Percentiles rank a stretch among this genome's conserved stretches.
Evolutionary conservation across 257 asterid species (phyloP).

Genomic region (Fraxinus quadrangulata): DNA sequence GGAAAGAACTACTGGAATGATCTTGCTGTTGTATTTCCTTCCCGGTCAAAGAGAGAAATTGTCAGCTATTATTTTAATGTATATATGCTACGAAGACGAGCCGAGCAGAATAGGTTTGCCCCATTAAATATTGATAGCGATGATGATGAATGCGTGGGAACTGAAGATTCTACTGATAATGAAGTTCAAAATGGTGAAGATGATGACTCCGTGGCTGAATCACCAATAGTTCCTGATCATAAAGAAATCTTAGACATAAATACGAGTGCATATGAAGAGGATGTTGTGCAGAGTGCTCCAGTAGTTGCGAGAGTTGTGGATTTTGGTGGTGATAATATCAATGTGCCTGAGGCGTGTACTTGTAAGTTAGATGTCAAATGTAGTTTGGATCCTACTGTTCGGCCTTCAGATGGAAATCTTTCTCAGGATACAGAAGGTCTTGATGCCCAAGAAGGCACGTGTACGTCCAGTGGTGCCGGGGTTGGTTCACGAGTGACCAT

Average conservation of each 20-base stretch:
- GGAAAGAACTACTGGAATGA: constrained; percentile 43
- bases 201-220: constrained; percentile 34
- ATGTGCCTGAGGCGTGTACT: constrained; percentile 1
- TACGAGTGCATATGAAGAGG: constrained; percentile 15
- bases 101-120: constrained; percentile 44
- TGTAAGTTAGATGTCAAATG: not conserved
- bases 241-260: constrained; percentile 18
- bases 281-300: constrained; percentile 9
- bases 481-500: constrained; percentile 15
- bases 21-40: constrained; percentile 37
- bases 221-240: constrained; percentile 24
- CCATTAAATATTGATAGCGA: constrained; percentile 41
- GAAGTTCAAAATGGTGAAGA: constrained; percentile 29
- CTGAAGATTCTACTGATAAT: constrained; percentile 25
- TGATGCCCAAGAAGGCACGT: not conserved
- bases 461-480: constrained; percentile 16
- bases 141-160: constrained; percentile 39
- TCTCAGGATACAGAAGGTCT: constrained; percentile 16
- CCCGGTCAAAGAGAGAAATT: constrained; percentile 36
- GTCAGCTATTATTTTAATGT: constrained; percentile 46
- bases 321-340: constrained; percentile 11
- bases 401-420: constrained; percentile 5
- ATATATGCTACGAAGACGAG: constrained; percentile 40
- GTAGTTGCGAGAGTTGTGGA: not conserved
- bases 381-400: constrained; percentile 15